phyloP scores from a whole-genome alignment of 495 filamentous ascomycete species.

The Darksidea phi region DNA sequence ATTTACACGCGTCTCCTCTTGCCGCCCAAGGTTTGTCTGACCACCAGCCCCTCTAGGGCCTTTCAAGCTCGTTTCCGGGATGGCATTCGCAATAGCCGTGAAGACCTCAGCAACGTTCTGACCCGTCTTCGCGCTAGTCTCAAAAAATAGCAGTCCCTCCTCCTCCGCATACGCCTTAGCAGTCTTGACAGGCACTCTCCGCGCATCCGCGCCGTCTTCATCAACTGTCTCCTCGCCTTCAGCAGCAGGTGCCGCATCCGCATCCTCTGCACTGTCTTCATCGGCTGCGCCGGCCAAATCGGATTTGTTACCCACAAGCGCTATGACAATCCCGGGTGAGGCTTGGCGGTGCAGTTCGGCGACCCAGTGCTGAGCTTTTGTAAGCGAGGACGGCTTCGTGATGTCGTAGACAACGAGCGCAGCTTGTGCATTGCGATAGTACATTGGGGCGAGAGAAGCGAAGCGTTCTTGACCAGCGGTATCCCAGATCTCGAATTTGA shows the following conservation, averaged over 20 bases:
- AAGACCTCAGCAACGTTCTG: slow-evolving; percentile 93
- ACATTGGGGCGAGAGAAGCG: slow-evolving; percentile 96
- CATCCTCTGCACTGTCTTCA: slow-evolving; percentile 42
- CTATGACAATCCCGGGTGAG: slow-evolving; percentile 96
- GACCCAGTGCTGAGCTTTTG: slow-evolving; percentile 98
- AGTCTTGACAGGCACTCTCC: slow-evolving; percentile 82
- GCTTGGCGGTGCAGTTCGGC: slow-evolving; percentile 96
- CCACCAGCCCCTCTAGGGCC: slow-evolving; percentile 62
- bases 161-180: slow-evolving; percentile 94
- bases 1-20: slow-evolving; percentile 69
- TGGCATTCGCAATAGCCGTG: slow-evolving; percentile 96
- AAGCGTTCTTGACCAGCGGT: slow-evolving; percentile 98
- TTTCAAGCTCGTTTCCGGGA: slow-evolving; percentile 94
- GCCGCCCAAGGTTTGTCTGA: slow-evolving; percentile 46
- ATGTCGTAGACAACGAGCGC: slow-evolving; percentile 99
- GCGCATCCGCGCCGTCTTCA: slow-evolving; percentile 61
- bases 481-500: slow-evolving; percentile 99
- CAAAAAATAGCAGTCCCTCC: slow-evolving; percentile 90
- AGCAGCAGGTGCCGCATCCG: slow-evolving; percentile 36
- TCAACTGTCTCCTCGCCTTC: slow-evolving; percentile 57
- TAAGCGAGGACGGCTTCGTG: slow-evolving; percentile 91
- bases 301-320: slow-evolving; percentile 95
- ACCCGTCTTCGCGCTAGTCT: slow-evolving; percentile 96
- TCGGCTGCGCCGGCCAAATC: slow-evolving; percentile 60
- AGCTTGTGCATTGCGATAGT: slow-evolving; percentile 98